Base-by-base conservation (phyloP, 179 eudicot genomes). In the Carnegiea gigantea region DNA sequence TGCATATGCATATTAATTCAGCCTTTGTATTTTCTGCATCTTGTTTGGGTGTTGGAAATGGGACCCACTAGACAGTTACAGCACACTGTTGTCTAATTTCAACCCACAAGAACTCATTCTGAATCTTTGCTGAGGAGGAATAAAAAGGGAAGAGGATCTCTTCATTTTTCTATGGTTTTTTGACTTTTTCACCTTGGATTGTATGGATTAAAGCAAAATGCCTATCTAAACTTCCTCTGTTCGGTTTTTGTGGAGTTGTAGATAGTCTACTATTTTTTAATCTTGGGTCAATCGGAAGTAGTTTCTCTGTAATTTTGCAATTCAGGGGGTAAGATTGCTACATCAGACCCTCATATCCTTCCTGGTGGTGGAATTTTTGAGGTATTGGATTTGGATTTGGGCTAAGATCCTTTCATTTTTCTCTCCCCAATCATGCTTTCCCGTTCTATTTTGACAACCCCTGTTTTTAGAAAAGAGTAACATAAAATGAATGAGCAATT, bases 31-130 rank as follows among this genome's bases (percentile, higher is more conserved):
- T n/a, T 79, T 9, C 57, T 20, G 13, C n/a, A 43, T 71, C 59
- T 10, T 59, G 23, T 72, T 40, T 57, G 24, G 53, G 68, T 51
- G 77, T 62, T 80, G 54, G 26, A 44, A 46, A 46, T 79, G 77
- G 72, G 60, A 23, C 71, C 82, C 71, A 38, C 43, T 80, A 72
- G 70, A 57, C 18, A 67, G 14, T 70, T 54, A 49, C 30, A 70
- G 21, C 21, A 12, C 23, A 28, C 64, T 76, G 78, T 64, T 75
- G 30, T 79, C 36, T 79, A 57, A 24, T 79, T 12, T 38, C 15
- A 28, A 48, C n/a, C 51, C 62, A 53, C 18, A 48, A 49, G 62
- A 49, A 24, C 62, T 75, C n/a, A 75, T 48, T 48, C 40, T 30
- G 20, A 48, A 12, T 75, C 60, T 75, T 28, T 75, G 40, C 54